These are phyloP conservation scores for Candida glaebosa DNA, from an alignment of 805 yeast genomes.

Conservation along the genomic window DNA sequence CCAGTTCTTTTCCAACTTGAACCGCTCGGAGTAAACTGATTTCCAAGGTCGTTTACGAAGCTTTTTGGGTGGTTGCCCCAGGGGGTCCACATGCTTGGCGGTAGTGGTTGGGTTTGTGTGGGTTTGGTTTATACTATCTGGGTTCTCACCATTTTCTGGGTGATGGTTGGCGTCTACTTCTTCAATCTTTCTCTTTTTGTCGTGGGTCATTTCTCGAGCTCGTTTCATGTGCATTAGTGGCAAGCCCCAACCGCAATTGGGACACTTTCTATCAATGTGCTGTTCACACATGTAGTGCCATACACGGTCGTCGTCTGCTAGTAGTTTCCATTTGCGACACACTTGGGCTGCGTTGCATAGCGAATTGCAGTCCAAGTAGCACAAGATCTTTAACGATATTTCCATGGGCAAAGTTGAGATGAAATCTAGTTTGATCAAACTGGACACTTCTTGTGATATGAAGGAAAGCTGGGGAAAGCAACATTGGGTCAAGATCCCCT, in stretches of 20 bases:
- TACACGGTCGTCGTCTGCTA: constrained; percentile 95
- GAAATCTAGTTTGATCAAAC: constrained; percentile 84
- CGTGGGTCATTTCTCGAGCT: constrained; percentile 45
- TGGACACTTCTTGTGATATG: constrained; percentile 73
- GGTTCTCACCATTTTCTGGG: background rate
- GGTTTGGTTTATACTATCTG: background rate
- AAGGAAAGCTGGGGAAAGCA: constrained; percentile 94
- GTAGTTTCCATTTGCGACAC: constrained; percentile 74
- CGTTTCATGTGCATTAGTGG: constrained; percentile 89
- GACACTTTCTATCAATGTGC: constrained; percentile 95
- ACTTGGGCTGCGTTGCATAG: constrained; percentile 93
- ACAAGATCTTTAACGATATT: constrained; percentile 75
- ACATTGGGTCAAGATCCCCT: constrained; percentile 83
- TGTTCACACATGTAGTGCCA: constrained; percentile 99
- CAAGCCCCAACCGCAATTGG: constrained; percentile 98
- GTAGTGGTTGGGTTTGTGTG: background rate
- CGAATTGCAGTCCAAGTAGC: constrained; percentile 90
- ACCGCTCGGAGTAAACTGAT: constrained; percentile 87
- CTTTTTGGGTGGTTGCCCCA: constrained; percentile 7
- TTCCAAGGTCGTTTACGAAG: constrained; percentile 80
- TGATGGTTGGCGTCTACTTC: constrained; percentile 15
- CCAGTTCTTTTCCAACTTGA: constrained; percentile 92
- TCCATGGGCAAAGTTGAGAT: constrained; percentile 83
- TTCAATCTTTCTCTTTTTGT: constrained; percentile 14
- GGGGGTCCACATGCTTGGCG: background rate